Conservation (phyloP, 345 rosid species). For the Eucalyptus pauciflora region DNA sequence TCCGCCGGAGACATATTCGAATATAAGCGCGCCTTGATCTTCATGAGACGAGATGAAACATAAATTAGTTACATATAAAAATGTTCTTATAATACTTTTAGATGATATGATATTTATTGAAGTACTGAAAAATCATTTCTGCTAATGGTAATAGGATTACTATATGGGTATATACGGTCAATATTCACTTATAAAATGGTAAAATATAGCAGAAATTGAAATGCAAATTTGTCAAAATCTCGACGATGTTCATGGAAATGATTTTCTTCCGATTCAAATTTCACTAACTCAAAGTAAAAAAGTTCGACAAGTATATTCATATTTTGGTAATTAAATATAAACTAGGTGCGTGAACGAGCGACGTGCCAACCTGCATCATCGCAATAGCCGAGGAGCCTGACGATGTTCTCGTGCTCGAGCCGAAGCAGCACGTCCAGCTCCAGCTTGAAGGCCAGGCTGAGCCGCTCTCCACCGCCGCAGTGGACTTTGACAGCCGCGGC, state of each 20-base stretch:
- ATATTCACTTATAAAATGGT: background rate
- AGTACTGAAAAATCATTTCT: no score
- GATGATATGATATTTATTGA: background rate
- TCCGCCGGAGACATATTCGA: conserved; percentile 61
- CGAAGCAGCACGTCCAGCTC: conserved; percentile 63
- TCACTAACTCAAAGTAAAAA: background rate
- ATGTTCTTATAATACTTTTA: background rate
- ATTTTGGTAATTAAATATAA: background rate
- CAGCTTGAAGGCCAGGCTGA: conserved; percentile 43
- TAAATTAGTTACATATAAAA: background rate
- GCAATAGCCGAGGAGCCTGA: conserved; percentile 66
- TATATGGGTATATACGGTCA: background rate
- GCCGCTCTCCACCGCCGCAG: conserved; percentile 37
- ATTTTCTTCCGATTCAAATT: background rate
- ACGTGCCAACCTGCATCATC: conserved; percentile 34
- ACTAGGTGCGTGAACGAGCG: background rate
- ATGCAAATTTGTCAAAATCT: background rate
- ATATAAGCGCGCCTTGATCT: conserved; percentile 49
- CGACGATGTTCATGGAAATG: background rate
- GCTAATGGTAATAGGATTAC: background rate
- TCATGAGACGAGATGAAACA: conserved; percentile 6
- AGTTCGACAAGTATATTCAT: background rate
- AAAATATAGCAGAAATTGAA: background rate
- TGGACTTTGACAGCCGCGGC: background rate
- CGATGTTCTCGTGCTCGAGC: conserved; percentile 57